A percentile compares a stretch with the other conserved stretches of the same genome.
phyloP scores from a whole-genome alignment of 129 eudicot genomes.

The carrot (Daucus carota) region DH1_v3.0 NC_030388.2:1198501-1199000 shows the following conservation, averaged over 20 bases:
- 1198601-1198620: neutral
- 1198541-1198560: neutral
- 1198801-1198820: neutral
- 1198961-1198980: too few species aligned
- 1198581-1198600: neutral
- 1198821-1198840: neutral
- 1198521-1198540: neutral
- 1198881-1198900: neutral
- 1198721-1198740: neutral
- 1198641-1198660: neutral
- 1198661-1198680: conserved; percentile 2
- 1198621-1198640: neutral
- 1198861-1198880: neutral
- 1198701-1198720: neutral
- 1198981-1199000: too few species aligned
- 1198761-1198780: neutral
- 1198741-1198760: neutral
- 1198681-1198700: neutral
- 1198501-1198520: too few species aligned
- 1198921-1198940: too few species aligned
- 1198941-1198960: too few species aligned
- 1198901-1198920: too few species aligned
- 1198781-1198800: neutral
- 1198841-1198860: neutral
- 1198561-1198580: conserved; percentile 7